Percentiles rank a stretch among this genome's conserved stretches.
phyloP scores from a whole-genome alignment of 306 rosid genomes.

The Begonia loranthoides region DNA sequence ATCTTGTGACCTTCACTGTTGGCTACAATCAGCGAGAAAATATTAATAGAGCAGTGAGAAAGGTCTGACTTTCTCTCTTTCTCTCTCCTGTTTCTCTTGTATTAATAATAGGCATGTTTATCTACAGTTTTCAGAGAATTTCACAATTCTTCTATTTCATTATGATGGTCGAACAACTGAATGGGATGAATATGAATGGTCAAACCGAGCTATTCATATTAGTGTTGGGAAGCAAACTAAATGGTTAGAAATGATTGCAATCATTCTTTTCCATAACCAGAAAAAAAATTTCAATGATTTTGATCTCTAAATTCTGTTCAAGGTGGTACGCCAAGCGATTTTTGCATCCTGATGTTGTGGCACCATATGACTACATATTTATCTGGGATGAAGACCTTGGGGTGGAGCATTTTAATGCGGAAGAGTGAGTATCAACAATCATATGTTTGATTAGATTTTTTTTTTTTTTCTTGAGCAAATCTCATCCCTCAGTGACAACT shows the following conservation, averaged over 20 bases:
- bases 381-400: slow-evolving; percentile 99
- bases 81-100: slow-evolving; percentile 2
- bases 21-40: slow-evolving; percentile 61
- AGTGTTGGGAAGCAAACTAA: slow-evolving; percentile 80
- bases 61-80: slow-evolving; percentile 36
- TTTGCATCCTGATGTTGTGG: slow-evolving; percentile 94
- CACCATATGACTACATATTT: slow-evolving; percentile 95
- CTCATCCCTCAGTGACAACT: neutral
- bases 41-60: slow-evolving; percentile 81
- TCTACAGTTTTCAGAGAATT: slow-evolving; percentile 75
- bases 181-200: slow-evolving; percentile 96
- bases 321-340: slow-evolving; percentile 99
- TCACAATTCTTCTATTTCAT: slow-evolving; percentile 86
- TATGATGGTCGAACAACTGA: slow-evolving; percentile 93
- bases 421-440: slow-evolving; percentile 53
- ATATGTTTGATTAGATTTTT: neutral
- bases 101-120: slow-evolving; percentile 6
- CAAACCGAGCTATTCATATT: slow-evolving; percentile 84
- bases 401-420: slow-evolving; percentile 86
- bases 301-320: slow-evolving; percentile 3
- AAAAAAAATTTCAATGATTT: neutral
- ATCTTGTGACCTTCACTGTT: slow-evolving; percentile 96
- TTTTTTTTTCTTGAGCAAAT: neutral
- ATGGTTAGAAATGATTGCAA: slow-evolving; percentile 37
- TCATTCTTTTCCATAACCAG: neutral